A percentile compares a stretch with the other conserved stretches of the same genome.
Evolutionary conservation across 2,329 filamentous ascomycete genomes (phyloP).

Genomic region (Didymella arachidicola): DNA sequence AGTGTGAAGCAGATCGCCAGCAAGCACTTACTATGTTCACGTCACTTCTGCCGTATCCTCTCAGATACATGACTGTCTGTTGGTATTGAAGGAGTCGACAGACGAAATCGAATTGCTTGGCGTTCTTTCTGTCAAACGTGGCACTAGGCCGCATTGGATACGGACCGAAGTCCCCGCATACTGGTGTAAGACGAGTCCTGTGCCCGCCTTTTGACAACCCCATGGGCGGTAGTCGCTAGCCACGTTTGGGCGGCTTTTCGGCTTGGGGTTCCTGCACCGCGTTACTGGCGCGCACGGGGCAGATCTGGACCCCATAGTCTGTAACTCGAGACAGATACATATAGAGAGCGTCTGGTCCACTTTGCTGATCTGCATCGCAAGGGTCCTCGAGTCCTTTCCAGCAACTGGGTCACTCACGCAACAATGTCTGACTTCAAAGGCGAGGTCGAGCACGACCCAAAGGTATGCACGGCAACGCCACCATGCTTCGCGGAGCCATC

Average conservation of each 20-base stretch:
- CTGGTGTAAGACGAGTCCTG: background rate
- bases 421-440: background rate
- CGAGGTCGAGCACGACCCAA: conserved; percentile 1
- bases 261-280: conserved; percentile 2
- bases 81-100: background rate
- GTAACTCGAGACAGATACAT: background rate
- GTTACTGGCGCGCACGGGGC: background rate
- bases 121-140: background rate
- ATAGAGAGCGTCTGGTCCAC: background rate
- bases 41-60: background rate
- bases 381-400: background rate
- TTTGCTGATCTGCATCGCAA: background rate
- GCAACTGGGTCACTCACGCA: background rate
- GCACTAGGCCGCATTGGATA: background rate
- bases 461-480: background rate
- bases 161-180: conserved; percentile 2
- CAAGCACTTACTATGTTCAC: background rate
- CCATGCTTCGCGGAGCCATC: background rate
- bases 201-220: background rate
- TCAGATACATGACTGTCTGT: background rate
- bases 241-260: conserved; percentile 1
- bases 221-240: background rate
- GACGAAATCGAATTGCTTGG: background rate
- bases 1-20: background rate
- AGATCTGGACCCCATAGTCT: background rate